Base-by-base conservation (phyloP, 2,329 filamentous ascomycete genomes). In the Colletotrichum liaoningense region DNA sequence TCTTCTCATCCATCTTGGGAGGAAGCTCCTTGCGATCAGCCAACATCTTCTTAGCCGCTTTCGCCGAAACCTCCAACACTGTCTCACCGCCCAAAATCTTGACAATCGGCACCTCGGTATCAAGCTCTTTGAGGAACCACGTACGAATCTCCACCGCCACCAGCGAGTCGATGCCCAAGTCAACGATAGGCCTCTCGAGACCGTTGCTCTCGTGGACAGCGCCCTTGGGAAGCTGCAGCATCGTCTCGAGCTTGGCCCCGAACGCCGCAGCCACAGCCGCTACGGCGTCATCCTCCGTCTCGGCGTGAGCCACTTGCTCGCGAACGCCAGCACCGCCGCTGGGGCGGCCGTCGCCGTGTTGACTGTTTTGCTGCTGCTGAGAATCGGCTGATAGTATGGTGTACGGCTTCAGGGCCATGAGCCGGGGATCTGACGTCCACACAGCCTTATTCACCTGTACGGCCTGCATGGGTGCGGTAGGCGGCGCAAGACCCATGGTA, bases 111-210 rank as follows among this genome's bases (percentile, higher is more conserved):
- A 89, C 81, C 58, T 88, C 84, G 0, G 84, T 77, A 0, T 84
- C 73, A 0, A 88, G 58, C 49, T 85, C 79, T 66, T 86, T 86
- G n/a, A 84, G 52, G 71, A 88, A 86, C 87, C 87, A 90, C 2
- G 83, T 78, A 0, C 87, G 83, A 2, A 85, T 83, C 80, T 79
- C 79, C 3, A 81, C 79, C n/a, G 80, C 80, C 0, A 81, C 73
- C 9, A 83, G 69, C 0, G 80, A 80, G 64, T 82, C 81, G 8
- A 81, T 73, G 1, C 80, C 80, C 2, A 80, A 67, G 5, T 80
- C 78, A 9, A 76, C 72, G 16, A 78, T 59, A 16, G 54, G 54
- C 4, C 54, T 24, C 26, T 56, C 14, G 24, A 56, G 54, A 24
- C 24, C 54, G 26, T 19, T 75, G 8, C 75, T 62, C 1, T 83